These are phyloP conservation scores for Endotrypanum monterogeii DNA, from an alignment of 208 protist genomes.

Conservation along the genomic window DNA sequence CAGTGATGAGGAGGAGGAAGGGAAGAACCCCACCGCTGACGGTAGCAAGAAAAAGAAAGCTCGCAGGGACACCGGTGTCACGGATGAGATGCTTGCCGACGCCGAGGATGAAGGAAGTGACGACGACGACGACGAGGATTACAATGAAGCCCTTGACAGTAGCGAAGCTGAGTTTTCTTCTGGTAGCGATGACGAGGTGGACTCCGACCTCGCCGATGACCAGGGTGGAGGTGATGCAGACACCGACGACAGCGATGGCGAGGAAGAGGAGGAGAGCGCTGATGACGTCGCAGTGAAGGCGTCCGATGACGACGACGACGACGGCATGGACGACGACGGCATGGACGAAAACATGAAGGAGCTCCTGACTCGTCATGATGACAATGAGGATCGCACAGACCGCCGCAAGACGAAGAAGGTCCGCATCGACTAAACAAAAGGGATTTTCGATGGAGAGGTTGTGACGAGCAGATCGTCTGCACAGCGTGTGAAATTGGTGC, in stretches of 20 bases:
- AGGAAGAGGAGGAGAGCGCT: slow-evolving; percentile 45
- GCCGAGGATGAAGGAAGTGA: background rate
- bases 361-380: slow-evolving; percentile 43
- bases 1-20: slow-evolving; percentile 20
- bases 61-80: slow-evolving; percentile 5
- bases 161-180: slow-evolving; percentile 36
- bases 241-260: slow-evolving; percentile 19
- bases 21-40: background rate
- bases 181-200: slow-evolving; percentile 38
- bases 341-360: slow-evolving; percentile 68
- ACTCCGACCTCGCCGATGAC: slow-evolving; percentile 26
- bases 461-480: background rate
- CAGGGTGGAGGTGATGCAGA: slow-evolving; percentile 39
- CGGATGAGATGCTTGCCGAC: slow-evolving; percentile 24
- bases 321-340: slow-evolving; percentile 44
- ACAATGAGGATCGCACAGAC: slow-evolving; percentile 35
- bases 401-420: slow-evolving; percentile 57
- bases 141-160: slow-evolving; percentile 22
- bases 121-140: slow-evolving; percentile 17
- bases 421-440: slow-evolving; percentile 45
- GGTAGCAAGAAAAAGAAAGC: slow-evolving; percentile 11
- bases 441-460: background rate
- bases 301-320: slow-evolving; percentile 9
- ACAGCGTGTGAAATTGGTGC: background rate
- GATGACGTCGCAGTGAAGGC: slow-evolving; percentile 39